phyloP scores from a whole-genome alignment of 78 protist genomes.

The Bigelowiella natans region DNA sequence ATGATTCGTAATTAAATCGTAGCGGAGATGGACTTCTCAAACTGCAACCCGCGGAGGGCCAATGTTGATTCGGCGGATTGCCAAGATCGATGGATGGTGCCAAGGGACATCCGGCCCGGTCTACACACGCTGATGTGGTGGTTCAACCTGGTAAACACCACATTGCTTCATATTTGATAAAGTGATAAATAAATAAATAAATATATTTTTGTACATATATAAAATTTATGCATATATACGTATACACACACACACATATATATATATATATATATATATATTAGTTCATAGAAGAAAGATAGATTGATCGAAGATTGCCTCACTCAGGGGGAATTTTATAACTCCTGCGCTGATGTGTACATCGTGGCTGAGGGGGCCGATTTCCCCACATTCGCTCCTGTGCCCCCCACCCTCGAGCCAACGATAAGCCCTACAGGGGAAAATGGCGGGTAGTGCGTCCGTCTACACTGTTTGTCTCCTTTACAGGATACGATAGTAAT shows the following conservation, averaged over 20 bases:
- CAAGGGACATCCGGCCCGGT: neutral
- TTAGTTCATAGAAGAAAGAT: neutral
- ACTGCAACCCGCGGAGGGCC: neutral
- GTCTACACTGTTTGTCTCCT: too few relatives aligned
- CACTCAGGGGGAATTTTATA: neutral
- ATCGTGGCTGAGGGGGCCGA: neutral
- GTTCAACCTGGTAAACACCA: neutral
- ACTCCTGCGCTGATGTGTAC: neutral
- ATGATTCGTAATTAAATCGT: too few relatives aligned
- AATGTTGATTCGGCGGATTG: neutral
- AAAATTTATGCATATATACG: neutral
- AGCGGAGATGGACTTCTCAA: neutral
- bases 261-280: neutral
- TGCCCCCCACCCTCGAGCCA: neutral
- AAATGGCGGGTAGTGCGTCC: too few relatives aligned
- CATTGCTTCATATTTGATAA: neutral
- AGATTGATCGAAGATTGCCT: neutral
- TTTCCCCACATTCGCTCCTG: neutral
- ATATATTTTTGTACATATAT: neutral
- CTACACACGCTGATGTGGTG: neutral
- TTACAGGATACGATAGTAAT: too few relatives aligned
- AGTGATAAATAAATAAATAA: neutral
- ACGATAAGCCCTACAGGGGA: neutral
- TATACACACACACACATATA: neutral
- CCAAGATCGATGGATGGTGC: neutral